These are phyloP conservation scores for Claviceps sp. DNA, from an alignment of 2,329 filamentous ascomycete species.

Conservation along the genomic window DNA sequence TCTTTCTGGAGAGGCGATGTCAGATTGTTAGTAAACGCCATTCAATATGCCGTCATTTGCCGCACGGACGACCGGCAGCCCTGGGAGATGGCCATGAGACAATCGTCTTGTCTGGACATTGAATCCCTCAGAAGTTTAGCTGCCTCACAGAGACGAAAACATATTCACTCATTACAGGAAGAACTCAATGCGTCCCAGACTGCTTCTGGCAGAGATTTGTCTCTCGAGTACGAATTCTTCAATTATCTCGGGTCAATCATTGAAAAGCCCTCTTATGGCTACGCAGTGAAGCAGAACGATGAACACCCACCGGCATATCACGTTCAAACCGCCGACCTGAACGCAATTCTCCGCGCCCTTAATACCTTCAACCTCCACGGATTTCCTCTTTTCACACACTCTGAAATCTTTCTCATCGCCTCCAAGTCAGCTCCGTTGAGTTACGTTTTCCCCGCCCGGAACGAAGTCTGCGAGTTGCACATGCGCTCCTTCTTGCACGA, in stretches of 20 bases:
- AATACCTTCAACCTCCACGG: neutral
- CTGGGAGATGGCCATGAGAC: neutral
- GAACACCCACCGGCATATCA: neutral
- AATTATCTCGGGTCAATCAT: neutral
- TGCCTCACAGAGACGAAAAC: neutral
- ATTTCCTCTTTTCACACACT: neutral
- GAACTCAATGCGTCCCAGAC: neutral
- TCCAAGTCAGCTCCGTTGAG: neutral
- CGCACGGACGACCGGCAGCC: constrained; percentile 1
- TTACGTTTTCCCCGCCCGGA: neutral
- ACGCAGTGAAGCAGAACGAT: neutral
- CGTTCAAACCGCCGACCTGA: neutral
- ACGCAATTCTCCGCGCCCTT: neutral
- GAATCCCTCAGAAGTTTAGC: neutral
- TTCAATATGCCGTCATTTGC: constrained; percentile 1
- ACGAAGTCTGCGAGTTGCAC: neutral
- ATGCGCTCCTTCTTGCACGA: constrained; percentile 1
- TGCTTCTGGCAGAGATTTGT: neutral
- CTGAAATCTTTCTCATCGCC: neutral
- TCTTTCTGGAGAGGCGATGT: neutral
- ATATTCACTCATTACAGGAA: neutral
- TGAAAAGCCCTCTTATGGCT: neutral
- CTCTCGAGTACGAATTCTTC: neutral
- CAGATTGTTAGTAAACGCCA: neutral
- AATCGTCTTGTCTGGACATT: neutral